These are phyloP conservation scores for Salix brachista DNA, from an alignment of 345 rosid species.

Conservation along the genomic window DNA sequence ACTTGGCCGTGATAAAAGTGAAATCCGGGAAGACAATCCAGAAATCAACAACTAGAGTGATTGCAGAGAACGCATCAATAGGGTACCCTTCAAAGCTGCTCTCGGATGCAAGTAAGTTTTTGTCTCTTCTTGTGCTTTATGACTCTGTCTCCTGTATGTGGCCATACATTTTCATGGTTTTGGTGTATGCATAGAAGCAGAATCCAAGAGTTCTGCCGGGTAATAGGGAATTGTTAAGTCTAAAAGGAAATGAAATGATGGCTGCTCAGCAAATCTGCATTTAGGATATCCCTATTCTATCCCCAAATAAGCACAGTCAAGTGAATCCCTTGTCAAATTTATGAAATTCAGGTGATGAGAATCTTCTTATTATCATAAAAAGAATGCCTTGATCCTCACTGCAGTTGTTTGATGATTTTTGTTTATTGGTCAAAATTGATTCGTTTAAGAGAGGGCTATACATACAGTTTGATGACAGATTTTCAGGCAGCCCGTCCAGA, in stretches of 20 bases:
- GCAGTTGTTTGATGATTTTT: neutral
- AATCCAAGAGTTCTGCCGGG: neutral
- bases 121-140: conserved; percentile 8
- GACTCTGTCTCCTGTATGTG: neutral
- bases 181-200: neutral
- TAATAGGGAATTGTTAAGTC: neutral
- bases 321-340: neutral
- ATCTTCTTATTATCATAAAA: neutral
- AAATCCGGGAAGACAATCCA: conserved; percentile 26
- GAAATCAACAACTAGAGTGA: conserved; percentile 52
- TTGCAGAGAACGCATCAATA: conserved; percentile 62
- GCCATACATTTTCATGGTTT: neutral
- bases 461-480: neutral
- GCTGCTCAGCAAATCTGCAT: neutral
- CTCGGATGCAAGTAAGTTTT: conserved; percentile 81
- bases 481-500: neutral
- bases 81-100: conserved; percentile 75
- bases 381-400: neutral
- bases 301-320: neutral
- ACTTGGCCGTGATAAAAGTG: conserved; percentile 40
- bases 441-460: neutral
- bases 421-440: neutral
- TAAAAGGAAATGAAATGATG: neutral
- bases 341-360: neutral
- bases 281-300: neutral